Evolutionary conservation across 140 eudicot species (phyloP), one percentile per base, ranked within the genome.

Genomic region (Ambrosia hybrid): DNA sequence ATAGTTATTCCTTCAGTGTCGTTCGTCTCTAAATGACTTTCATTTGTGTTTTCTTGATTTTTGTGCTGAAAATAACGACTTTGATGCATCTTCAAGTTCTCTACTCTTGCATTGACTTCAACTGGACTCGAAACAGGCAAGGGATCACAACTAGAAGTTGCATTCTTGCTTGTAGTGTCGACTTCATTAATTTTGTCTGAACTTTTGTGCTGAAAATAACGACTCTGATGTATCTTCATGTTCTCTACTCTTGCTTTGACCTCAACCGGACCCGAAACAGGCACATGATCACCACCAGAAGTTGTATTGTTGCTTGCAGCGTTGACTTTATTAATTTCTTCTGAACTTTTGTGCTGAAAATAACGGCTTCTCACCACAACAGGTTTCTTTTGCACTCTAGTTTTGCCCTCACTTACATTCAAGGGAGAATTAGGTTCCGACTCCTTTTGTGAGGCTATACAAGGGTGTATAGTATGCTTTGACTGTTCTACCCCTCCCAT

Each of bases 391-490:
- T 79, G 85, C 15, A 60, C 75, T 61, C 77, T 83, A 3, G 66
- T 74, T 78, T 80, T 79, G 41, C 84, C 71, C 45, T 70, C 73
- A 57, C 41, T 73, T 74, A 52, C 57, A 70, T 76, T 62, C 17
- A 79, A 49, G 17, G 10, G 72, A 51, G 67, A 68, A 57, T 53
- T 72, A 34, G 70, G 68, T 51, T 55, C 80, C 4, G 33, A 57
- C 68, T 69, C 86, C 85, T 83, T 87, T 51, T 81, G 83, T 73
- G 81, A 79, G 3, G 81, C 78, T 9, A 70, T 43, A 74, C 96
- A 92, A 61, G 92, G 92, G 70, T 80, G 86, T 71, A 83, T 85
- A 9, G 86, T 51, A 64, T 66, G 78, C 67, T 74, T 70, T 4
- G 87, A 46, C 37, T 76, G 89, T 53, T 78, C 79, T 68, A 16